Conservation (phyloP, 441 rosid genomes). For the Eugenia klotzschiana region DNA sequence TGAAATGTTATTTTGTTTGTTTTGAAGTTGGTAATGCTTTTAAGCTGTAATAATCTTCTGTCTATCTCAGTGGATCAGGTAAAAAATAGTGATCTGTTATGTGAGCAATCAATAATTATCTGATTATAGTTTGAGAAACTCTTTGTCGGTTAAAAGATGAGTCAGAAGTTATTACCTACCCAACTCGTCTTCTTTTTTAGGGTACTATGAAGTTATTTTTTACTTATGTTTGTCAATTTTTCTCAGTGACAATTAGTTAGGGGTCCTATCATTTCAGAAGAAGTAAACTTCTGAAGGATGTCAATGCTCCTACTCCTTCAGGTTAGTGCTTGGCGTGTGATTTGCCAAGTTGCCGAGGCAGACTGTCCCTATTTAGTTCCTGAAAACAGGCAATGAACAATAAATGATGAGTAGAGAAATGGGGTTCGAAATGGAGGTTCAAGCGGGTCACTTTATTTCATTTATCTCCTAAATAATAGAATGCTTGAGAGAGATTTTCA, state of each 20-base stretch:
- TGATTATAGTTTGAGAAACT: not conserved
- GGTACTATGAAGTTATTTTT: not conserved
- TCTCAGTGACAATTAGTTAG: not conserved
- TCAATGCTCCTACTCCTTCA: not conserved
- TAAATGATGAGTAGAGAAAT: not conserved
- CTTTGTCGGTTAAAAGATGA: not conserved
- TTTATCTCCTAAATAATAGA: not conserved
- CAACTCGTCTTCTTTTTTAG: not conserved
- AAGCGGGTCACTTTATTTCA: not conserved
- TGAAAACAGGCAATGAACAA: not conserved
- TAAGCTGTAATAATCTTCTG: not conserved
- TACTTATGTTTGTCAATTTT: not conserved
- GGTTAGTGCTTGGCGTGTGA: not conserved
- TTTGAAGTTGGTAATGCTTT: not conserved
- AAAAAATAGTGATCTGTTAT: not conserved
- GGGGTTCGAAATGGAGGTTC: not conserved
- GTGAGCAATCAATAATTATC: not conserved
- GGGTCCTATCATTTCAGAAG: not conserved
- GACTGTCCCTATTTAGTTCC: not conserved
- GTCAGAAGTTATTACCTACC: not conserved
- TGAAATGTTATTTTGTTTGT: not conserved
- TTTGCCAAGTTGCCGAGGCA: not conserved
- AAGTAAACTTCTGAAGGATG: not conserved
- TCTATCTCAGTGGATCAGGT: not conserved
- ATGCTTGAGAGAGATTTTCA: not conserved